Evolutionary conservation across 352 stramenopile genomes (phyloP).

Genomic region (Phytopythium boreale): DNA sequence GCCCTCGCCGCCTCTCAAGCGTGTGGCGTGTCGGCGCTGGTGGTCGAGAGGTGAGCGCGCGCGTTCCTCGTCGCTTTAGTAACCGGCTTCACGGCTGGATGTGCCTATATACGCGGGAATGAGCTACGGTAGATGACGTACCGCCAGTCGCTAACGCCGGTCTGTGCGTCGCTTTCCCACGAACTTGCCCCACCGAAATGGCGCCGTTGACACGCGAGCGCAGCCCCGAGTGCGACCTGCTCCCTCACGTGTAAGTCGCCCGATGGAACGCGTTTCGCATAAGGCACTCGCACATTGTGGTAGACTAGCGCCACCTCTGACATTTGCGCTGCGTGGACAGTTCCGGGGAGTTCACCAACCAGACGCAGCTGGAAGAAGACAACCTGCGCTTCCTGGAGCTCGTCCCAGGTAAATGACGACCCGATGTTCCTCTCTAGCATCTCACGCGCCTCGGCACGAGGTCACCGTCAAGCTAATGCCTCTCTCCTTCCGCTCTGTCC

Average conservation of each 20-base stretch:
- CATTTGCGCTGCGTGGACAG: slow-evolving; percentile 14
- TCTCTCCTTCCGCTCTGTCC: background rate
- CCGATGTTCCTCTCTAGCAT: background rate
- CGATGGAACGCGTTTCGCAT: too few species aligned
- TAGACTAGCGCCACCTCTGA: too few species aligned
- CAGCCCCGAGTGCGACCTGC: slow-evolving; percentile 48
- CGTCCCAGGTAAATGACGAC: slow-evolving; percentile 29
- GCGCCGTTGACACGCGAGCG: background rate
- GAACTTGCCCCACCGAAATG: background rate
- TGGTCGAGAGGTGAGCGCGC: slow-evolving; percentile 41
- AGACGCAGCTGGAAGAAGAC: slow-evolving; percentile 33
- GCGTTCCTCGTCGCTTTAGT: background rate
- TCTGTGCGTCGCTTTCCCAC: background rate
- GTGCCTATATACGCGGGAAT: too few species aligned
- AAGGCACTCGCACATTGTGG: too few species aligned
- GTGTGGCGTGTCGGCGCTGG: slow-evolving; percentile 24
- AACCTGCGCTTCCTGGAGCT: slow-evolving; percentile 32
- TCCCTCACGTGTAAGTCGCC: slow-evolving; percentile 57
- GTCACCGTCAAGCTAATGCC: background rate
- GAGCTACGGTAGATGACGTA: too few species aligned
- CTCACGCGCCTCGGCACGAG: background rate
- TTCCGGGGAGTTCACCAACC: slow-evolving; percentile 74
- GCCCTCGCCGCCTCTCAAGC: too few species aligned
- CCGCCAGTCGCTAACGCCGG: background rate
- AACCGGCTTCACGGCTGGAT: too few species aligned